Evolutionary conservation across 352 stramenopile genomes (phyloP).

Genomic region (Aphanomyces euteiches): DNA sequence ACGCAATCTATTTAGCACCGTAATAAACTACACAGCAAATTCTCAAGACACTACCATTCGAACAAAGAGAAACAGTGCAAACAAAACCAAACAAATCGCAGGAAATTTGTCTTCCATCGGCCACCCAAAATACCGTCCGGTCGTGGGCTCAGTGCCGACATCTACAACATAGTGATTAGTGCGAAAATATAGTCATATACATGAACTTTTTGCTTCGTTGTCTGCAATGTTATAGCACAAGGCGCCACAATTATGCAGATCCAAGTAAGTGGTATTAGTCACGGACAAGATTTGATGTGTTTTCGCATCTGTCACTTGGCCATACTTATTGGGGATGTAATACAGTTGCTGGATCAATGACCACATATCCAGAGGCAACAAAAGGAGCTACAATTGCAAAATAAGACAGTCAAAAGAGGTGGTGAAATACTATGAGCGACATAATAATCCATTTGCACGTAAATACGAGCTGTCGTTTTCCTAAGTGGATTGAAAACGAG

Average conservation of each 20-base stretch:
- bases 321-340: constrained; percentile 9
- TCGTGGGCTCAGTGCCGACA: not conserved
- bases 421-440: not conserved
- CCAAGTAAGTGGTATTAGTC: constrained; percentile 7
- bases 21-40: not conserved
- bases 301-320: not conserved
- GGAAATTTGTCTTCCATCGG: constrained; percentile 24
- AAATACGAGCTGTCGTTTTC: constrained; percentile 2
- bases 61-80: constrained; percentile 20
- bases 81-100: constrained; percentile 14
- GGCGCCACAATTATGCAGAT: not conserved
- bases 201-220: not conserved
- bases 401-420: not conserved
- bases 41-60: constrained; percentile 12
- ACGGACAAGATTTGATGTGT: constrained; percentile 25
- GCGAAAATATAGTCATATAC: not conserved
- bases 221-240: not conserved
- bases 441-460: constrained; percentile 28
- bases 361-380: constrained; percentile 28
- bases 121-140: constrained; percentile 25
- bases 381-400: constrained; percentile 6
- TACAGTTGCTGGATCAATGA: constrained; percentile 13
- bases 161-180: not conserved
- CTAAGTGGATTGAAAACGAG: not conserved
- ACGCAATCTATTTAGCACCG: not conserved